Conservation (phyloP, 768 basidiomycete genomes). For the Chlorophyllum brunneum region DNA sequence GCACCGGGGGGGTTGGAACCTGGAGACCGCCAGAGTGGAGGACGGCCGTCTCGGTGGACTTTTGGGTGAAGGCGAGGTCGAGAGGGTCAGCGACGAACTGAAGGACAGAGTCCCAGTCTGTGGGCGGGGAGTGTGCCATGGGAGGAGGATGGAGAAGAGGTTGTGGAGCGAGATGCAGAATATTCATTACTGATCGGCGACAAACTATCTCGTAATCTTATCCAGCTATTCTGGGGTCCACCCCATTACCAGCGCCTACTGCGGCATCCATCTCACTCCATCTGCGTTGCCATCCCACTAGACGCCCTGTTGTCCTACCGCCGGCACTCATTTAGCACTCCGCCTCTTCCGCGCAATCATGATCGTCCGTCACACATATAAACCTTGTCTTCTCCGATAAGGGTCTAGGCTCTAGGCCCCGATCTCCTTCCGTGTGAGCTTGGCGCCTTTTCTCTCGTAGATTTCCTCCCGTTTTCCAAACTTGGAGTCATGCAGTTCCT, state of each 20-base stretch:
- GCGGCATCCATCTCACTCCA: background rate
- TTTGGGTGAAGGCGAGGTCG: slow-evolving; percentile 36
- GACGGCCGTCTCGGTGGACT: slow-evolving; percentile 25
- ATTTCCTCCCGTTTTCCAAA: slow-evolving; percentile 90
- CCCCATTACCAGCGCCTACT: background rate
- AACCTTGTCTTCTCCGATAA: background rate
- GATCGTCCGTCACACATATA: slow-evolving; percentile 5
- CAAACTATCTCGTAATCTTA: slow-evolving; percentile 11
- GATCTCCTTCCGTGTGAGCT: slow-evolving; percentile 17
- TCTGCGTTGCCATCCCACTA: background rate
- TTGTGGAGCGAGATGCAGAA: slow-evolving; percentile 9
- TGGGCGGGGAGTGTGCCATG: slow-evolving; percentile 28
- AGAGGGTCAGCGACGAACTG: slow-evolving; percentile 53
- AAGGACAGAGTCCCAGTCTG: slow-evolving; percentile 61
- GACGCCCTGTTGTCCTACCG: background rate
- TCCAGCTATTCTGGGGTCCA: background rate
- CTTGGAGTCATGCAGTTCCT: slow-evolving; percentile 84
- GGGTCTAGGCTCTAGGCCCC: slow-evolving; percentile 15
- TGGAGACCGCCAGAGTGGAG: slow-evolving; percentile 27
- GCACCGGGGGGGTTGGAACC: slow-evolving; percentile 65
- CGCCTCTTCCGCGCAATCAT: background rate
- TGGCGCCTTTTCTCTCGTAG: slow-evolving; percentile 57
- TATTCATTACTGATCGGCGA: slow-evolving; percentile 5
- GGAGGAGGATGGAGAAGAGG: background rate
- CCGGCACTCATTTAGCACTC: slow-evolving; percentile 8